Base-by-base conservation (phyloP, 75 land plant genomes). In the Gnetum montanum region DNA sequence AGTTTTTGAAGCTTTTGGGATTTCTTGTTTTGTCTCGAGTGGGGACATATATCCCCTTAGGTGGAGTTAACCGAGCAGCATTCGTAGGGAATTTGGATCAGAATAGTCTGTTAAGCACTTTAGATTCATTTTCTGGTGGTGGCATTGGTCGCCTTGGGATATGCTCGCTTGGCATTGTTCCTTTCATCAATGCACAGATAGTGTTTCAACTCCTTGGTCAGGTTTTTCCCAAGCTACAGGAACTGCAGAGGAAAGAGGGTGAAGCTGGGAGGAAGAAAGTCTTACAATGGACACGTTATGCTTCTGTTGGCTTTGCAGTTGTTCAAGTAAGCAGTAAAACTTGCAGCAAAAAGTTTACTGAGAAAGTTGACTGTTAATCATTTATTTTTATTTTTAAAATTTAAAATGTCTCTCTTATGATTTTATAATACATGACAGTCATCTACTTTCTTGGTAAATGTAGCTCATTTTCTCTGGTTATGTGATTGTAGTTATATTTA, bases 111-210 rank as follows among this genome's bases (percentile, higher is more conserved):
- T 64, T 95, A 47, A 71, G 99, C 60, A 95, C 99, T 27, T 70
- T 95, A 60, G 99, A 95, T 72, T 70, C 97, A 31, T 95, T 95
- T 66, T 95, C 99, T 47, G 99, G 99, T 31, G 99, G 99, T 31
- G 91, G 97, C 35, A 95, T 95, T 68, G 99, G 99, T 20, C 81
- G 99, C 24, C 78, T 95, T 29, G 99, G 99, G 4, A 59, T 95
- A 51, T 81, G 97, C 44, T 95, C 99, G 3, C 83, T 95, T 57
- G 99, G 99, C 25, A 95, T 95, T 61, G 99, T 95, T 43, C 99
- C 99, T 12, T 95, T 86, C 61, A 95, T 95, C 70, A 95, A 95
- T 79, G 97, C 99, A 35, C 89, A 83, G 26, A 95, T 95, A 63
- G 91, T 95, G 23, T 84, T 90, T 73, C 99, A 95, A 72, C 93